Evolutionary conservation across 139 green algal species (phyloP).

Genomic region (Chlorella sp.): DNA sequence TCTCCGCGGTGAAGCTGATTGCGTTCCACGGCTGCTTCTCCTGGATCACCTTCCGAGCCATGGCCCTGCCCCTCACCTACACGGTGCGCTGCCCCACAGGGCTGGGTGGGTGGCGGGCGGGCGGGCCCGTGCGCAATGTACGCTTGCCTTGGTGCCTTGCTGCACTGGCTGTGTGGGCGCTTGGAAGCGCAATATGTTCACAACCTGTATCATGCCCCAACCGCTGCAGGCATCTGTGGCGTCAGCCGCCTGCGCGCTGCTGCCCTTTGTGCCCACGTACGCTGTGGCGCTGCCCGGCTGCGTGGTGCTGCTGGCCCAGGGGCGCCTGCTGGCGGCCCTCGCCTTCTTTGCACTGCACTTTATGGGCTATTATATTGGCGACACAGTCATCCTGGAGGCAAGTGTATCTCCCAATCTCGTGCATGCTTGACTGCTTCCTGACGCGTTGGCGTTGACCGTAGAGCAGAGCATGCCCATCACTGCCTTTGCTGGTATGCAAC

Average conservation of each 20-base stretch:
- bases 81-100: constrained; percentile 13
- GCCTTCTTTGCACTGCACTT: constrained; percentile 54
- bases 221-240: constrained; percentile 27
- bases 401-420: neutral
- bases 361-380: constrained; percentile 55
- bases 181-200: neutral
- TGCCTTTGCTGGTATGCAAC: too few species aligned
- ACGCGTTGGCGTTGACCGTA: too few species aligned
- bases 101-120: too few species aligned
- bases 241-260: constrained; percentile 51
- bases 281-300: constrained; percentile 59
- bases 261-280: constrained; percentile 69
- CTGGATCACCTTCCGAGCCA: constrained; percentile 60
- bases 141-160: neutral
- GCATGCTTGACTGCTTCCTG: too few species aligned
- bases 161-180: neutral
- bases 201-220: neutral
- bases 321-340: constrained; percentile 20
- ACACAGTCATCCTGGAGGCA: constrained; percentile 60
- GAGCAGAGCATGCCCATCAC: too few species aligned
- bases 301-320: constrained; percentile 59
- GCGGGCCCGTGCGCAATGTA: neutral
- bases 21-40: constrained; percentile 71
- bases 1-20: constrained; percentile 67
- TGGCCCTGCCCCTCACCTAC: constrained; percentile 60